Evolutionary conservation across 768 basidiomycete species (phyloP).

Genomic region (Amanita pallidorosea): DNA sequence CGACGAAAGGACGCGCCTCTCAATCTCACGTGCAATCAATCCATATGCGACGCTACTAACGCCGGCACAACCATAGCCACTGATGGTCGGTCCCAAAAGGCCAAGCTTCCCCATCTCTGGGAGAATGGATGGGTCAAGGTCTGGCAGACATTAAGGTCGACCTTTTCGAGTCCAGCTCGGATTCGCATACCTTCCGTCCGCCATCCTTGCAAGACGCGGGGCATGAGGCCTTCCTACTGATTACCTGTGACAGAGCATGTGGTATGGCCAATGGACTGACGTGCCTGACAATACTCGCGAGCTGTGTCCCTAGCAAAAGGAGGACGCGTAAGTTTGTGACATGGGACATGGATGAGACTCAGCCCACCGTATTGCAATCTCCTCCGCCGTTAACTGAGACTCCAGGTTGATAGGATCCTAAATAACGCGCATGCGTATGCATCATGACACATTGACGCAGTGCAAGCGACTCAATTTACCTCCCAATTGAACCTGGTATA

Average conservation of each 20-base stretch:
- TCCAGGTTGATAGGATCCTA: conserved; percentile 82
- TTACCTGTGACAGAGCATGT: background rate
- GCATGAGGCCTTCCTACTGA: conserved; percentile 63
- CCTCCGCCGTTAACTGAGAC: conserved; percentile 78
- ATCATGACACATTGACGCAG: background rate
- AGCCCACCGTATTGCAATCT: conserved; percentile 73
- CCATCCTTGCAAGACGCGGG: conserved; percentile 86
- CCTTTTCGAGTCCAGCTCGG: background rate
- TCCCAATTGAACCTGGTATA: conserved; percentile 35
- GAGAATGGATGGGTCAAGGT: conserved; percentile 67
- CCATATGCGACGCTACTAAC: conserved; percentile 89
- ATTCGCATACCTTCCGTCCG: conserved; percentile 63
- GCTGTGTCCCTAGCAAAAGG: conserved; percentile 56
- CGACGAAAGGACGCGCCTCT: conserved; percentile 41
- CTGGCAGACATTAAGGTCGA: conserved; percentile 22
- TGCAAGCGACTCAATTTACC: conserved; percentile 13
- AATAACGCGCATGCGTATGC: background rate
- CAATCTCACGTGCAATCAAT: conserved; percentile 87
- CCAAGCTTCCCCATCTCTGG: conserved; percentile 92
- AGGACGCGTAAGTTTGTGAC: conserved; percentile 1
- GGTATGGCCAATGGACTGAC: conserved; percentile 9
- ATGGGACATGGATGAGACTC: background rate
- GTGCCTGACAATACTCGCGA: conserved; percentile 67
- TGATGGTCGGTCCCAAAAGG: conserved; percentile 83
- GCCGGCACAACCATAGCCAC: conserved; percentile 92